phyloP scores from a whole-genome alignment of 2,329 filamentous ascomycete genomes.

The Fusarium verrucosum region DNA sequence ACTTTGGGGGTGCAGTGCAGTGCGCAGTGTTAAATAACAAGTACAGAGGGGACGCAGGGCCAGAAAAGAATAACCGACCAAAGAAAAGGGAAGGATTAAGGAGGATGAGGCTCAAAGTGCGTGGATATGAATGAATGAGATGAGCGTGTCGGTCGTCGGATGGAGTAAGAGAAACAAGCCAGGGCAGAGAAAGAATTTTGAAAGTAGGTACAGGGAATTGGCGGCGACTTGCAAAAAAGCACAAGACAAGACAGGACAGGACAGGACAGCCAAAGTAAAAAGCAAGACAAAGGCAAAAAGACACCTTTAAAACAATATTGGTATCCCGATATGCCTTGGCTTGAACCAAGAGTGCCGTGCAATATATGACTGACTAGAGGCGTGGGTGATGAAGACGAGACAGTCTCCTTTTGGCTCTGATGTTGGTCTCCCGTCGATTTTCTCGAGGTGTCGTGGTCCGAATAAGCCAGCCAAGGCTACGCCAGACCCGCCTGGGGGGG shows the following conservation, averaged over 20 bases:
- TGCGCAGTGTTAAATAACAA: slow-evolving; percentile 29
- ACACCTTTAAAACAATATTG: slow-evolving; percentile 8
- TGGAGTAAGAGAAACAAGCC: slow-evolving; percentile 44
- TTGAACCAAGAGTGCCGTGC: slow-evolving; percentile 11
- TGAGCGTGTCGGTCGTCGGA: slow-evolving; percentile 48
- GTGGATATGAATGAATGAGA: slow-evolving; percentile 38
- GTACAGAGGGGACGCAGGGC: slow-evolving; percentile 19
- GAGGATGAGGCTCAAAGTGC: slow-evolving; percentile 37
- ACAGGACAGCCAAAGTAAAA: slow-evolving; percentile 19
- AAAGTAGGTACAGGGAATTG: slow-evolving; percentile 43
- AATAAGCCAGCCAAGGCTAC: slow-evolving; percentile 48
- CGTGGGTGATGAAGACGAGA: slow-evolving; percentile 39
- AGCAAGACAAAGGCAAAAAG: slow-evolving; percentile 22
- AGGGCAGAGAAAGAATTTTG: slow-evolving; percentile 47
- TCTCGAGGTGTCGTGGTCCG: slow-evolving; percentile 54
- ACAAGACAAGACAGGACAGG: too few species aligned
- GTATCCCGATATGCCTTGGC: background rate
- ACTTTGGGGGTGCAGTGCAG: slow-evolving; percentile 6
- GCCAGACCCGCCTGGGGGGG: slow-evolving; percentile 30
- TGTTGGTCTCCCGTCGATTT: slow-evolving; percentile 50
- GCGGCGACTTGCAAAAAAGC: slow-evolving; percentile 37
- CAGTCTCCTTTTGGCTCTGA: slow-evolving; percentile 48
- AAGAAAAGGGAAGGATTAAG: slow-evolving; percentile 2
- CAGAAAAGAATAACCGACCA: slow-evolving; percentile 14
- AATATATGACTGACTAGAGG: slow-evolving; percentile 36